Percentiles rank a stretch among this genome's conserved stretches.
phyloP scores from a whole-genome alignment of 768 basidiomycete genomes.

The Chalciporus pseudorubinellus region DNA sequence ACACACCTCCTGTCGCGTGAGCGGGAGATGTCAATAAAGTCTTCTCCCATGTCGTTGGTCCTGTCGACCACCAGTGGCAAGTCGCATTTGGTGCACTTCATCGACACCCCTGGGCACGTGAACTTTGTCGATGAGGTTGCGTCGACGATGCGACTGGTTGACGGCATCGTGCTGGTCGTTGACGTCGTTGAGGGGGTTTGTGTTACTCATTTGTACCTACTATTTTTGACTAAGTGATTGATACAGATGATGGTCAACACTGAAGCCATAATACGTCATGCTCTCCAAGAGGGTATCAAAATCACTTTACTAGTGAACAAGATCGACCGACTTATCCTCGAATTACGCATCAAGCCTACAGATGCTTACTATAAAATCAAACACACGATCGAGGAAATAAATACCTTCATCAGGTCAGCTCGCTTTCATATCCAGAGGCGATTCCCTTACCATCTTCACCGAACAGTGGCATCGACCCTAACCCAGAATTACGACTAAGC shows the following conservation, averaged over 20 bases:
- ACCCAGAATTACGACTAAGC: slow-evolving; percentile 83
- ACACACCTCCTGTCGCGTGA: slow-evolving; percentile 87
- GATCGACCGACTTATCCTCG: slow-evolving; percentile 94
- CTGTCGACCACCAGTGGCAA: slow-evolving; percentile 84
- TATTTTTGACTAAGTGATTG: slow-evolving; percentile 12
- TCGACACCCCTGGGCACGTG: slow-evolving; percentile 97
- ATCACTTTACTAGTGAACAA: slow-evolving; percentile 96
- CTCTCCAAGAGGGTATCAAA: slow-evolving; percentile 84
- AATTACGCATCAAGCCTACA: slow-evolving; percentile 89
- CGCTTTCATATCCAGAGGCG: not conserved
- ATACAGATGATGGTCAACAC: slow-evolving; percentile 87
- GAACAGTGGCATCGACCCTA: slow-evolving; percentile 75
- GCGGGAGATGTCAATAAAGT: slow-evolving; percentile 93
- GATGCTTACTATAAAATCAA: slow-evolving; percentile 99
- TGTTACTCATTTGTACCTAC: slow-evolving; percentile 10
- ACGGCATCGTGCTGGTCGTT: slow-evolving; percentile 91
- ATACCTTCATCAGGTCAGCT: slow-evolving; percentile 86
- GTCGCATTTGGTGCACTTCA: slow-evolving; percentile 88
- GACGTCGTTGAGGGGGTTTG: slow-evolving; percentile 98
- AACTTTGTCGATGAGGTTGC: slow-evolving; percentile 99
- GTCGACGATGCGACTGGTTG: slow-evolving; percentile 77
- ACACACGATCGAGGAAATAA: slow-evolving; percentile 98
- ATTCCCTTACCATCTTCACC: not conserved
- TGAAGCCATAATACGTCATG: slow-evolving; percentile 84
- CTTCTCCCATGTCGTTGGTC: slow-evolving; percentile 93